A percentile compares a stretch with the other conserved stretches of the same genome.
phyloP scores from a whole-genome alignment of 2,329 filamentous ascomycete species.

The Gnomoniopsis sp. region DNA sequence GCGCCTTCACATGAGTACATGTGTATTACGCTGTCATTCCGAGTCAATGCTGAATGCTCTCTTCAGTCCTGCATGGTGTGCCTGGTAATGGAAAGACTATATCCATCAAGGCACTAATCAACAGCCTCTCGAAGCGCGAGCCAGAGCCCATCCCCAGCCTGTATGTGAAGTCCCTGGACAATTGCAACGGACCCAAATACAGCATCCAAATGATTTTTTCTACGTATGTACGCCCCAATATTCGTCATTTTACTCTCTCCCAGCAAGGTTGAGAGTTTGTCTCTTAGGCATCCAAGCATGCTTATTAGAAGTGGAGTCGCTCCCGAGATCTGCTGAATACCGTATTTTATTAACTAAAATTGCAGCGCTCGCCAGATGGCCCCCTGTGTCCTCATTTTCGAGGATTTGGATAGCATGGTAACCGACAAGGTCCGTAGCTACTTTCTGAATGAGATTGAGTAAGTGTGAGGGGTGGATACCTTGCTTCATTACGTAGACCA shows the following conservation, averaged over 20 bases:
- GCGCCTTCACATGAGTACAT: background rate
- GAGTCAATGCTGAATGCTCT: background rate
- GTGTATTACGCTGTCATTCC: background rate
- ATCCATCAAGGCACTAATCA: slow-evolving; percentile 67
- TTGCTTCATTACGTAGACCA: too few species aligned
- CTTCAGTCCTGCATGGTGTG: background rate
- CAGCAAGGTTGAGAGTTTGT: too few species aligned
- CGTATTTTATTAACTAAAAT: too few species aligned
- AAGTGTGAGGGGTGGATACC: too few species aligned
- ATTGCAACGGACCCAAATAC: slow-evolving; percentile 54
- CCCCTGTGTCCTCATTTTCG: slow-evolving; percentile 68
- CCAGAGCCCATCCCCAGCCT: slow-evolving; percentile 51
- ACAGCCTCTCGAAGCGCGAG: slow-evolving; percentile 53
- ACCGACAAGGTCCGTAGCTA: slow-evolving; percentile 59
- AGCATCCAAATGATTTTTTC: slow-evolving; percentile 51
- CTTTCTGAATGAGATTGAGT: slow-evolving; percentile 70
- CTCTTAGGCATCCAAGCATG: too few species aligned
- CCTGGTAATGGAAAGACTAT: slow-evolving; percentile 64
- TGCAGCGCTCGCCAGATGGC: slow-evolving; percentile 52
- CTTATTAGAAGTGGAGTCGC: too few species aligned
- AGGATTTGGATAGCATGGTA: slow-evolving; percentile 68
- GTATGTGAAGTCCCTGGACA: slow-evolving; percentile 54
- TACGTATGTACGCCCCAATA: slow-evolving; percentile 27
- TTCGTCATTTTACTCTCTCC: too few species aligned
- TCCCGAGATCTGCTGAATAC: too few species aligned